Conservation (phyloP, 2,329 filamentous ascomycete genomes). For the Tolypocladium endophyticum region DNA sequence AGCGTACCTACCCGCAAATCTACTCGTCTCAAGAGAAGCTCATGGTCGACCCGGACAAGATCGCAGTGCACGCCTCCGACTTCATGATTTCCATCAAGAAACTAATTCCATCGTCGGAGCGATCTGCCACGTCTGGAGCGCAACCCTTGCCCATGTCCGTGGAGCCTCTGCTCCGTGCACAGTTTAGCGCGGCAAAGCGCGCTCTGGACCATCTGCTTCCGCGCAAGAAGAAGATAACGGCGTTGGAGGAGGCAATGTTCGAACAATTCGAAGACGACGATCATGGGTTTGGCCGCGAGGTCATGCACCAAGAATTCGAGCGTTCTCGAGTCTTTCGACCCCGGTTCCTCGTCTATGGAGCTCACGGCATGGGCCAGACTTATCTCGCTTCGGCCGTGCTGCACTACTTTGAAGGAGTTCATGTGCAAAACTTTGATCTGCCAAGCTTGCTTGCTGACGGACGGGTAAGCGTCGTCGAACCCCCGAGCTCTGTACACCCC, state of each 20-base stretch:
- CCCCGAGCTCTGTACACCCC: not conserved
- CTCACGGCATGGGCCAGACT: conserved; percentile 82
- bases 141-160: conserved; percentile 69
- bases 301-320: conserved; percentile 68
- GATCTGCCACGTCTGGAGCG: conserved; percentile 77
- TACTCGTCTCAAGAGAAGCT: conserved; percentile 87
- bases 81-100: conserved; percentile 97
- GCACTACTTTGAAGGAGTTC: conserved; percentile 84
- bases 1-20: conserved; percentile 92
- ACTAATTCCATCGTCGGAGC: conserved; percentile 88
- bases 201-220: conserved; percentile 70
- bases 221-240: conserved; percentile 74
- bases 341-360: conserved; percentile 72
- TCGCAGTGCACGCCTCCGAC: conserved; percentile 81
- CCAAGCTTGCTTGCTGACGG: conserved; percentile 78
- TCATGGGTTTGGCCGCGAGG: conserved; percentile 76
- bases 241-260: conserved; percentile 87
- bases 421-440: conserved; percentile 91
- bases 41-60: conserved; percentile 73
- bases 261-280: conserved; percentile 77
- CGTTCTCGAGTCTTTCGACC: conserved; percentile 80
- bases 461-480: conserved; percentile 40
- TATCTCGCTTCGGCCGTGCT: conserved; percentile 80
- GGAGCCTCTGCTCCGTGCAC: conserved; percentile 67
- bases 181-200: conserved; percentile 58